Evolutionary conservation across 2,329 filamentous ascomycete genomes (phyloP).

Genomic region (Metarhizium anisopliae): DNA sequence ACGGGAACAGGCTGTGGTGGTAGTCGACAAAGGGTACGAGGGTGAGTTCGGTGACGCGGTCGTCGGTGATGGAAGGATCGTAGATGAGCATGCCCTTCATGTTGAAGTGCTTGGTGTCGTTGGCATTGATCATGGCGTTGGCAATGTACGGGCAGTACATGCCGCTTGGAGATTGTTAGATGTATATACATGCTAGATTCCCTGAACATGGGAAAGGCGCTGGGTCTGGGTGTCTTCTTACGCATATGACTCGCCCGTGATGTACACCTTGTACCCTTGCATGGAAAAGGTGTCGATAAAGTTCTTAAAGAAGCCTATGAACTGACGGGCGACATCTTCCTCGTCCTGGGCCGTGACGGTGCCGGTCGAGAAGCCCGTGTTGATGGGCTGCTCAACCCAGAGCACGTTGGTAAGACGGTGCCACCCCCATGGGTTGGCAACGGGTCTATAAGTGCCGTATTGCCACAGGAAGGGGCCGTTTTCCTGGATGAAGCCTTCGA

Average conservation of each 20-base stretch:
- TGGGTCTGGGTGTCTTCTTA: neutral
- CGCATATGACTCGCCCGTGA: slow-evolving; percentile 62
- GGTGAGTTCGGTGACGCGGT: slow-evolving; percentile 35
- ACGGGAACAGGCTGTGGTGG: slow-evolving; percentile 50
- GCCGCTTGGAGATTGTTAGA: slow-evolving; percentile 24
- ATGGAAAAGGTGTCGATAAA: slow-evolving; percentile 62
- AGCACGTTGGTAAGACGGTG: slow-evolving; percentile 40
- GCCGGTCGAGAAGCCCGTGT: slow-evolving; percentile 61
- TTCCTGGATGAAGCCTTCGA: slow-evolving; percentile 64
- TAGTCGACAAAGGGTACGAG: slow-evolving; percentile 49
- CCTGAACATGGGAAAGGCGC: too few relatives aligned
- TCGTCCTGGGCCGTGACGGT: slow-evolving; percentile 54
- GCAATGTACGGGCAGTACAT: slow-evolving; percentile 60
- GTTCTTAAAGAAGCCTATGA: slow-evolving; percentile 71
- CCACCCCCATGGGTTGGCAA: slow-evolving; percentile 62
- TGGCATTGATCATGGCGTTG: slow-evolving; percentile 55
- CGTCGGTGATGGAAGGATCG: slow-evolving; percentile 52
- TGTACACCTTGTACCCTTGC: slow-evolving; percentile 59
- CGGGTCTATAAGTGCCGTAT: slow-evolving; percentile 57
- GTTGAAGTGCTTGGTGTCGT: slow-evolving; percentile 57
- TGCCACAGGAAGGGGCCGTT: slow-evolving; percentile 69
- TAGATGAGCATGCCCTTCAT: slow-evolving; percentile 60
- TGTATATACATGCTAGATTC: neutral
- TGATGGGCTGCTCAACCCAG: slow-evolving; percentile 62
- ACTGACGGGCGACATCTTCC: slow-evolving; percentile 58